Conservation (phyloP, 2,329 filamentous ascomycete species). For the Bipolaris gigantea region DNA sequence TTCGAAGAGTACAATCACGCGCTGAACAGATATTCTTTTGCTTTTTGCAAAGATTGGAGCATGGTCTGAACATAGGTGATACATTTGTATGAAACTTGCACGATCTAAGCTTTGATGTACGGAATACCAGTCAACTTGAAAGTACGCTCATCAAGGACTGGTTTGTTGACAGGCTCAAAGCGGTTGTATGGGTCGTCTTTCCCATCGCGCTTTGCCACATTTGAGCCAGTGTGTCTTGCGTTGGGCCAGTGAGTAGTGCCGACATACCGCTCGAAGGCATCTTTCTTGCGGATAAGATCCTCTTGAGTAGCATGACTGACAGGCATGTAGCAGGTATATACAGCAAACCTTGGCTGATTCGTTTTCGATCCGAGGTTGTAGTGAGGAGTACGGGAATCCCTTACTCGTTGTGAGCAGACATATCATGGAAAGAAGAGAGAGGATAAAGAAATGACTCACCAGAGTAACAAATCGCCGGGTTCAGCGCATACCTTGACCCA, state of each 20-base stretch:
- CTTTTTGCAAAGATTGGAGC: no score
- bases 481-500: slow-evolving; percentile 47
- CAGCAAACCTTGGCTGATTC: slow-evolving; percentile 31
- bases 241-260: slow-evolving; percentile 44
- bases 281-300: slow-evolving; percentile 39
- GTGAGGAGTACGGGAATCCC: slow-evolving; percentile 47
- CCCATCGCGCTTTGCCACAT: slow-evolving; percentile 37
- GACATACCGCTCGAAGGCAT: slow-evolving; percentile 14
- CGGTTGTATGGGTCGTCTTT: slow-evolving; percentile 42
- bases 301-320: slow-evolving; percentile 40
- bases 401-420: not conserved
- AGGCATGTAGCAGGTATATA: slow-evolving; percentile 46
- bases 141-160: slow-evolving; percentile 47
- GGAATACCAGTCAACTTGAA: slow-evolving; percentile 55
- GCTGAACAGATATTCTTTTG: no score
- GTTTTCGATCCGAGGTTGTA: slow-evolving; percentile 40
- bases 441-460: not conserved
- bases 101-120: slow-evolving; percentile 38
- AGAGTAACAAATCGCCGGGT: slow-evolving; percentile 51
- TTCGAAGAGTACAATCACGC: no score
- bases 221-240: slow-evolving; percentile 38
- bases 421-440: not conserved
- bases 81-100: not conserved
- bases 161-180: slow-evolving; percentile 46
- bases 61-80: no score